These are phyloP conservation scores for Sporodiniella umbellata DNA, from an alignment of 371 early-diverging fungal genomes.

Conservation along the genomic window DNA sequence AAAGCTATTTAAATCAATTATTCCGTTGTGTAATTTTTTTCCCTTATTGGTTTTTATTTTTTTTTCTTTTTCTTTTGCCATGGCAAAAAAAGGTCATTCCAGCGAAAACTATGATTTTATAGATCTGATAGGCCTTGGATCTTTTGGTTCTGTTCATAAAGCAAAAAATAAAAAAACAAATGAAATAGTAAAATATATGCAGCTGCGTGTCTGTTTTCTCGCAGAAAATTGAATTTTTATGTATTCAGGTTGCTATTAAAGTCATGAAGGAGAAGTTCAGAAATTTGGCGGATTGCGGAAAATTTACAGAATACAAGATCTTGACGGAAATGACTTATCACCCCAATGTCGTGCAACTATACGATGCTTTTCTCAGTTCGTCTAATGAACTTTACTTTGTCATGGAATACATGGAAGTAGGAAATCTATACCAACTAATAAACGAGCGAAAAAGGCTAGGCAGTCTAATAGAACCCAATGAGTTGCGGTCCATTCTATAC, in stretches of 20 bases:
- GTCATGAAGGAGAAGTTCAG: conserved; percentile 88
- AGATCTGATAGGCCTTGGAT: conserved; percentile 85
- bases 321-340: conserved; percentile 67
- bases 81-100: conserved; percentile 8
- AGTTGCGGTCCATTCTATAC: conserved; percentile 26
- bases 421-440: conserved; percentile 88
- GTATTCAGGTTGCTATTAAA: conserved; percentile 85
- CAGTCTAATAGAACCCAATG: not conserved
- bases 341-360: conserved; percentile 78
- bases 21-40: conserved; percentile 1
- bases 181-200: conserved; percentile 56
- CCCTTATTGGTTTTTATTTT: conserved; percentile 2
- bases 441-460: conserved; percentile 58
- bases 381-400: conserved; percentile 83
- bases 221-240: not conserved
- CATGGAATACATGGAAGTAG: conserved; percentile 89
- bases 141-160: conserved; percentile 86
- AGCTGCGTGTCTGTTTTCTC: not conserved
- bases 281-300: conserved; percentile 69
- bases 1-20: too few species aligned
- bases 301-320: conserved; percentile 70
- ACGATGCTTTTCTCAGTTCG: conserved; percentile 75
- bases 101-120: conserved; percentile 64
- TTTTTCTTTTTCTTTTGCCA: not conserved
- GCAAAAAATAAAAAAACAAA: conserved; percentile 67